Conservation (phyloP, 768 basidiomycete genomes). For the Suillus plorans region DNA sequence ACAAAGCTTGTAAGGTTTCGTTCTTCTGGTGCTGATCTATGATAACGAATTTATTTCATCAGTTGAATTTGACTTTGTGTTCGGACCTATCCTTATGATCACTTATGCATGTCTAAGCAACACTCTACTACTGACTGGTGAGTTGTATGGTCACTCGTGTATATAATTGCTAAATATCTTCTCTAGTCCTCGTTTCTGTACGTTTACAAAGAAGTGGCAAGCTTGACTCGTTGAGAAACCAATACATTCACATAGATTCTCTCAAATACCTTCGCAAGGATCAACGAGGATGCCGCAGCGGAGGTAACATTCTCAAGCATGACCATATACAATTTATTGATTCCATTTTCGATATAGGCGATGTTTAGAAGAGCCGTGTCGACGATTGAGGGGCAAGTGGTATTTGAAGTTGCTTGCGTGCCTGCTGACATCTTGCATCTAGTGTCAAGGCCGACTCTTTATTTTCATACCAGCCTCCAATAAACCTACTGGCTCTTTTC, state of each 20-base stretch:
- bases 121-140: conserved; percentile 86
- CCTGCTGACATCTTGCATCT: conserved; percentile 13
- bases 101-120: conserved; percentile 91
- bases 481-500: conserved; percentile 85
- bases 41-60: conserved; percentile 6
- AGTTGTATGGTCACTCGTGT: conserved; percentile 20
- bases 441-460: conserved; percentile 88
- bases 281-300: conserved; percentile 90
- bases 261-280: conserved; percentile 91
- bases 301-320: conserved; percentile 51
- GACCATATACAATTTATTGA: neutral
- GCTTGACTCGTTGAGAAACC: neutral
- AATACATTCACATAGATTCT: conserved; percentile 61
- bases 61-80: conserved; percentile 80
- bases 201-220: conserved; percentile 27
- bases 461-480: conserved; percentile 92
- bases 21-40: neutral
- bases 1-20: conserved; percentile 63
- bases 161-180: conserved; percentile 8
- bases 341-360: conserved; percentile 46
- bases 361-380: conserved; percentile 95
- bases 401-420: conserved; percentile 3
- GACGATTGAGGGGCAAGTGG: conserved; percentile 83
- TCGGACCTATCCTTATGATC: conserved; percentile 91
- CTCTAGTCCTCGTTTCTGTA: conserved; percentile 75